Conservation (phyloP, 176 grass and related monocot species). For the Hyparrhenia diplandra region DNA sequence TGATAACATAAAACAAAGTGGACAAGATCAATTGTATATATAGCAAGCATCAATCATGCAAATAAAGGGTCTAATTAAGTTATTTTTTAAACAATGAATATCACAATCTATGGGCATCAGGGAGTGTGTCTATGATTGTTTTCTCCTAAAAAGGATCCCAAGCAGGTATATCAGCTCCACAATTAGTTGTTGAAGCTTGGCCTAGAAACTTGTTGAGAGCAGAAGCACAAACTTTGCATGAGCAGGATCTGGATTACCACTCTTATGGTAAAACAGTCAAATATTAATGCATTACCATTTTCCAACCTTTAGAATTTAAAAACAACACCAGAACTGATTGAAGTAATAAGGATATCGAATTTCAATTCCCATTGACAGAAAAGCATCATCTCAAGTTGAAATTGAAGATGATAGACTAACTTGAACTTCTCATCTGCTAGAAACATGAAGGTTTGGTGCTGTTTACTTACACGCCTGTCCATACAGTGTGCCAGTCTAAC, state of each 20-base stretch:
- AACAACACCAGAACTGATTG: neutral
- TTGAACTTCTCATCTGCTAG: neutral
- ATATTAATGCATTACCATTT: neutral
- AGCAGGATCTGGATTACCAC: neutral
- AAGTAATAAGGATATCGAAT: neutral
- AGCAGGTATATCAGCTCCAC: neutral
- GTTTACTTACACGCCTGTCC: neutral
- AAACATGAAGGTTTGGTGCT: neutral
- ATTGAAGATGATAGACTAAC: neutral
- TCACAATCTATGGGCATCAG: neutral
- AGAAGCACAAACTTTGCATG: neutral
- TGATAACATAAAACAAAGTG: neutral
- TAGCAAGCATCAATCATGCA: neutral
- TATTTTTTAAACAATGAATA: conserved; percentile 1
- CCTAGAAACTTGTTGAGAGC: neutral
- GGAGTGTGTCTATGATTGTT: neutral
- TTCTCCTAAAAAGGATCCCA: neutral
- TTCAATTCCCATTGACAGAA: neutral
- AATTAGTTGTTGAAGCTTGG: neutral
- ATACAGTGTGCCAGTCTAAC: neutral
- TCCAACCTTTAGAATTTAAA: neutral
- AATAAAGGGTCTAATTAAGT: neutral
- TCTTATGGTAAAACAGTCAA: neutral
- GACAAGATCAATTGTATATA: neutral
- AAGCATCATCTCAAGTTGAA: neutral